These are phyloP conservation scores for Buxus sempervirens DNA, from an alignment of 164 flowering plant genomes.

Conservation along the genomic window DNA sequence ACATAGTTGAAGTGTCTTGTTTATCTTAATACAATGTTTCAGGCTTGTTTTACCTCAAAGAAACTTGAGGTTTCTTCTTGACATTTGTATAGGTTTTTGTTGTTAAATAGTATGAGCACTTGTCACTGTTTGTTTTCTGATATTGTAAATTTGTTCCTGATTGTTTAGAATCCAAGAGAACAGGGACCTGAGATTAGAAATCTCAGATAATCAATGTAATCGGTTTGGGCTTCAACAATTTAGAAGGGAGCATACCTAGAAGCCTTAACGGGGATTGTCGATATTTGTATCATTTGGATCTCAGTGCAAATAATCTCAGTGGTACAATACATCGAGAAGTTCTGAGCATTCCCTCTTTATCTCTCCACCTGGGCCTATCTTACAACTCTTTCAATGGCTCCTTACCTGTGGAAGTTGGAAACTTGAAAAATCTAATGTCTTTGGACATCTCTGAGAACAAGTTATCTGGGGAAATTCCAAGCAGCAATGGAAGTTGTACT, in stretches of 20 bases:
- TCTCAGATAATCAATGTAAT: constrained; percentile 5
- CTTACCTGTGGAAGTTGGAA: constrained; percentile 29
- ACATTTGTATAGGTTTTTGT: no score
- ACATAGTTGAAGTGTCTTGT: no score
- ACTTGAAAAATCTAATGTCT: background rate
- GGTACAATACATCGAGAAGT: constrained; percentile 24
- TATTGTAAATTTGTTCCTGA: no score
- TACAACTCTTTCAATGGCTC: constrained; percentile 20
- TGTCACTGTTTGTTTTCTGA: no score
- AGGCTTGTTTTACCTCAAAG: no score
- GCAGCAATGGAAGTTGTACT: no score
- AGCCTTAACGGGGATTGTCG: constrained; percentile 19
- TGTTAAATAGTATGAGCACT: no score
- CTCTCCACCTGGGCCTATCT: background rate
- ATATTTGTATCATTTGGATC: background rate
- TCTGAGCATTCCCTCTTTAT: constrained; percentile 8
- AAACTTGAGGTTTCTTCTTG: no score
- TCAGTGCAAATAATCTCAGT: constrained; percentile 20
- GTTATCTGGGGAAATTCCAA: constrained; percentile 31
- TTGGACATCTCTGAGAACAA: constrained; percentile 23
- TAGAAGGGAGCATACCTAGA: constrained; percentile 33
- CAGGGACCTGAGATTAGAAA: no score
- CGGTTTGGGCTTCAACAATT: background rate
- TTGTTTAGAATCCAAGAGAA: no score
- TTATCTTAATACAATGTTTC: no score